phyloP scores from a whole-genome alignment of 2,329 filamentous ascomycete species.

The Nemania sp. region DNA sequence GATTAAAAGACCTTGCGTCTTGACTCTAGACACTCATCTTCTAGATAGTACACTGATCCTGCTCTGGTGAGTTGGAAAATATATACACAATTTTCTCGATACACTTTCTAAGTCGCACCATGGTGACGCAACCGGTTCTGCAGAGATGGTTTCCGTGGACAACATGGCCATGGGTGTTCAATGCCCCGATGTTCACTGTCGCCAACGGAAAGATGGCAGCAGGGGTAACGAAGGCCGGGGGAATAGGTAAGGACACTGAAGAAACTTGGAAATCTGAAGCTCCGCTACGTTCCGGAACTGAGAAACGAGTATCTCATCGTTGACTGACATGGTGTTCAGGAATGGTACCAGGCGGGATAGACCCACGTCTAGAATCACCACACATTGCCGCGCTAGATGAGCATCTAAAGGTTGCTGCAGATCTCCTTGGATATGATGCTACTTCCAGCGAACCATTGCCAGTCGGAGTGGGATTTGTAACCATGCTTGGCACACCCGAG shows the following conservation, averaged over 20 bases:
- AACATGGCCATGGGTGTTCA: neutral
- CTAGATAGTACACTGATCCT: too few relatives aligned
- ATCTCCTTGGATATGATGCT: neutral
- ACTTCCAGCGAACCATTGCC: neutral
- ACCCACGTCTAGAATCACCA: neutral
- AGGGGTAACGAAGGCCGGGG: neutral
- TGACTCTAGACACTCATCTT: too few relatives aligned
- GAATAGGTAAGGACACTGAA: constrained; percentile 3
- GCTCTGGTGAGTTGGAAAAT: too few relatives aligned
- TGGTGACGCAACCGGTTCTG: neutral
- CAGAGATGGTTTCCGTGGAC: constrained; percentile 1
- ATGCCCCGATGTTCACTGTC: neutral
- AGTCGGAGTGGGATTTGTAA: neutral
- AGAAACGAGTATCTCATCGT: neutral
- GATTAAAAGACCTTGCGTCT: too few relatives aligned
- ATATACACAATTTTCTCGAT: too few relatives aligned
- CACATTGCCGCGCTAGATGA: neutral
- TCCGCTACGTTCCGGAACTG: neutral
- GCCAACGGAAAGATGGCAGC: neutral
- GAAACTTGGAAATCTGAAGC: too few relatives aligned
- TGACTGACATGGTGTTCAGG: neutral
- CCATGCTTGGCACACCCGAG: neutral
- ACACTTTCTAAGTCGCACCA: too few relatives aligned
- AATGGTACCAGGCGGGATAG: neutral
- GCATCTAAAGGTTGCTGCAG: neutral